Evolutionary conservation across 106 monocot species (phyloP).

Genomic region (Platanthera guangdongensis): DNA sequence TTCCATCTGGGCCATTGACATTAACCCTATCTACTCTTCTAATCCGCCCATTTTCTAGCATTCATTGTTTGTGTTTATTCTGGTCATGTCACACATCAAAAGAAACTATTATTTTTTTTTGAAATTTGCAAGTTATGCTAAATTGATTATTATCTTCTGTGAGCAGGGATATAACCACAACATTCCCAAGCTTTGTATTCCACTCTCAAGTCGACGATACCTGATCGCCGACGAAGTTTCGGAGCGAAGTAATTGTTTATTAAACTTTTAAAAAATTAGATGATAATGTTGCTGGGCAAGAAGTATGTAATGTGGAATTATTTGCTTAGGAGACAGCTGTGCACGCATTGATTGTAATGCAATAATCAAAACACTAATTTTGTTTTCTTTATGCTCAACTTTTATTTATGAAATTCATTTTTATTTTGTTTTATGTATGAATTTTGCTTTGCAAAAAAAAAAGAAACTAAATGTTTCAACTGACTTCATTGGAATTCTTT

Average conservation of each 20-base stretch:
- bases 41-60: too few relatives aligned
- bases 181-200: constrained; percentile 68
- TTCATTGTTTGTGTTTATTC: too few relatives aligned
- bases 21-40: too few relatives aligned
- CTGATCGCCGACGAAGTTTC: constrained; percentile 11
- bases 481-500: too few relatives aligned
- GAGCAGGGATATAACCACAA: constrained; percentile 63
- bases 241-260: not conserved
- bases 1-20: too few relatives aligned
- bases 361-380: not conserved
- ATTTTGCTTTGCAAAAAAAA: not conserved
- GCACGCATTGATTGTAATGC: not conserved
- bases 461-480: too few relatives aligned
- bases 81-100: too few relatives aligned
- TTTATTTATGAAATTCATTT: not conserved
- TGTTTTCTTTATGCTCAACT: not conserved
- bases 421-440: not conserved
- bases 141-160: not conserved
- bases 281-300: not conserved
- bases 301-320: not conserved
- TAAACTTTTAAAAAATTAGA: not conserved
- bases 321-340: not conserved
- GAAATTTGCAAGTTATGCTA: not conserved
- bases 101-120: not conserved
- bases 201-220: constrained; percentile 62